Evolutionary conservation across 2,329 filamentous ascomycete genomes (phyloP).

Genomic region (Botryotinia convoluta): DNA sequence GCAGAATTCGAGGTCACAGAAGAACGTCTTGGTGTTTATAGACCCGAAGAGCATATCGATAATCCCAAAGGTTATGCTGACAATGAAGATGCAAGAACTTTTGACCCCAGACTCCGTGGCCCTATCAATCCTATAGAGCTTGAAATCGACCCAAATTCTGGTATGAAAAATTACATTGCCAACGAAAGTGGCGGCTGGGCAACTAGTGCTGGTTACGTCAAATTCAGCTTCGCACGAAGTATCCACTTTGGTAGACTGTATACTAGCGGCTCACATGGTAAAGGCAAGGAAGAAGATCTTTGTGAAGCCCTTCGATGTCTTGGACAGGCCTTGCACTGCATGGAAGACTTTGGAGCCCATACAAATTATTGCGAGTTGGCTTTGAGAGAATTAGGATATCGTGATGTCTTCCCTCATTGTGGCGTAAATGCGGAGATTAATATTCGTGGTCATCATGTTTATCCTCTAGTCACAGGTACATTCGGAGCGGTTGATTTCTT

Average conservation of each 20-base stretch:
- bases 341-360: conserved; percentile 71
- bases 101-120: conserved; percentile 75
- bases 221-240: conserved; percentile 69
- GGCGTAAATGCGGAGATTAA: conserved; percentile 66
- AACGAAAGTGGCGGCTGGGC: conserved; percentile 87
- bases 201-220: conserved; percentile 82
- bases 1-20: conserved; percentile 81
- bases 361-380: conserved; percentile 81
- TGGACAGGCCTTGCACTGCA: conserved; percentile 55
- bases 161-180: conserved; percentile 99
- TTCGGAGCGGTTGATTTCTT: conserved; percentile 84
- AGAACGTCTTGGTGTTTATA: conserved; percentile 75
- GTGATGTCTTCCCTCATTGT: conserved; percentile 70
- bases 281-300: conserved; percentile 72
- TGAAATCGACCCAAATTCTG: conserved; percentile 70
- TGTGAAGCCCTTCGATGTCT: conserved; percentile 70
- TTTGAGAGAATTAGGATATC: conserved; percentile 68
- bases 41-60: conserved; percentile 71
- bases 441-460: conserved; percentile 64
- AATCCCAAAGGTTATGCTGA: conserved; percentile 84
- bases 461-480: conserved; percentile 69
- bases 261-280: conserved; percentile 59
- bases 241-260: conserved; percentile 78
- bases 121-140: conserved; percentile 71
- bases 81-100: conserved; percentile 77